A percentile compares a stretch with the other conserved stretches of the same genome.
phyloP scores from a whole-genome alignment of 2,329 filamentous ascomycete species.

The Penicillium sp. region DNA sequence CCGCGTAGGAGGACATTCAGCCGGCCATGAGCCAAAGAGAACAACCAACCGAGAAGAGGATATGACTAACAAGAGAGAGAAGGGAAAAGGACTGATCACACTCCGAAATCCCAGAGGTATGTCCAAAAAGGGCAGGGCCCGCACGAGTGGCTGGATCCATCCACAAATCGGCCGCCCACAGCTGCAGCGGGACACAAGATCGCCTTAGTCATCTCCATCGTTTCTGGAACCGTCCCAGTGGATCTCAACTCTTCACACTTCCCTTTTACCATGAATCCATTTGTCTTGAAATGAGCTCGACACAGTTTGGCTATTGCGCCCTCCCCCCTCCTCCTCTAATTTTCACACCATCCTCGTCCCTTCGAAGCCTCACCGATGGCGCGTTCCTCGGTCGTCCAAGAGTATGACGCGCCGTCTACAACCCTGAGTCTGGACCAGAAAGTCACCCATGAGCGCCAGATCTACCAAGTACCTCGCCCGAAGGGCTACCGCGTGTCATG shows the following conservation, averaged over 20 bases:
- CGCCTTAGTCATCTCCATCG: slow-evolving; percentile 24
- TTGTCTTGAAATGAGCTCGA: neutral
- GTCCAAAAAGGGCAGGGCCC: neutral
- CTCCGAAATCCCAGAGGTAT: neutral
- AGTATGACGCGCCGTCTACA: slow-evolving; percentile 51
- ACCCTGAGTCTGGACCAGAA: slow-evolving; percentile 57
- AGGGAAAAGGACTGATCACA: neutral
- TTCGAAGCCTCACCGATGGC: slow-evolving; percentile 37
- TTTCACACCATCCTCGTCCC: neutral
- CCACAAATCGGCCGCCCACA: too few species aligned
- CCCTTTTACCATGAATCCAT: neutral
- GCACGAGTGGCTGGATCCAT: neutral
- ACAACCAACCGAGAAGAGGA: too few species aligned
- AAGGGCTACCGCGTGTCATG: slow-evolving; percentile 91
- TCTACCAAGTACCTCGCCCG: slow-evolving; percentile 74
- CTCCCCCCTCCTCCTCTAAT: neutral
- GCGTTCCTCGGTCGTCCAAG: slow-evolving; percentile 52
- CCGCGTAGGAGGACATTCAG: neutral
- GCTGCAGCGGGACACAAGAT: slow-evolving; percentile 5
- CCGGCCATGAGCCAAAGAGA: neutral
- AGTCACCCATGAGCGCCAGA: slow-evolving; percentile 57
- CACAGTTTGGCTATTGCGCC: neutral
- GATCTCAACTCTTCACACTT: slow-evolving; percentile 6
- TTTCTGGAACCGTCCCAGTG: slow-evolving; percentile 12
- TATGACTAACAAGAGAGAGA: neutral